A percentile compares a stretch with the other conserved stretches of the same genome.
phyloP scores from a whole-genome alignment of 495 filamentous ascomycete genomes.

The Trichoderma reesei region DNA sequence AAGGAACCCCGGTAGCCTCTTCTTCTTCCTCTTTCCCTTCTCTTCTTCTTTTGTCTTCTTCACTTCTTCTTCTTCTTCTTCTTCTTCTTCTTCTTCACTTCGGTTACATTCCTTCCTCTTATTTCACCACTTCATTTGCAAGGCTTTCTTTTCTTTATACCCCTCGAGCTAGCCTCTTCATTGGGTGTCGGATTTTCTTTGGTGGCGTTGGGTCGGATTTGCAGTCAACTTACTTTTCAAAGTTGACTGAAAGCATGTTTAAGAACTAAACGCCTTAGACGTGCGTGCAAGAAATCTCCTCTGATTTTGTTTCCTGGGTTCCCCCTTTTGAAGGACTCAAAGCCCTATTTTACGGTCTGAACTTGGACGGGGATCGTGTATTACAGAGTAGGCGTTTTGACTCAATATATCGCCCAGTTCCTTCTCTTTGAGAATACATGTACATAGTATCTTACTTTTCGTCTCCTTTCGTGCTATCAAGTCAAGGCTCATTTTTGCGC shows the following conservation, averaged over 20 bases:
- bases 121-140: slow-evolving; percentile 4
- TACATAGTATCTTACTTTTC: no score
- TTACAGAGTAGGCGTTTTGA: slow-evolving; percentile 4
- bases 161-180: neutral
- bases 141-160: neutral
- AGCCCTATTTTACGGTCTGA: neutral
- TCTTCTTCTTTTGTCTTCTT: slow-evolving; percentile 10
- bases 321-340: no score
- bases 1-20: neutral
- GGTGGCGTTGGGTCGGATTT: slow-evolving; percentile 13
- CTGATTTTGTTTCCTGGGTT: neutral
- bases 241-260: no score
- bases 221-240: slow-evolving; percentile 20
- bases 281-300: neutral
- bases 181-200: slow-evolving; percentile 9
- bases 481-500: no score
- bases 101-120: neutral
- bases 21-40: slow-evolving; percentile 7
- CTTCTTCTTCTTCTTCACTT: neutral
- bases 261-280: no score
- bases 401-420: neutral
- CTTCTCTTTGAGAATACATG: neutral
- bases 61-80: neutral
- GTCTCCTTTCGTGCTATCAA: no score
- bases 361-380: slow-evolving; percentile 9